Evolutionary conservation across 345 rosid genomes (phyloP).

Genomic region (Aegle marmelos): DNA sequence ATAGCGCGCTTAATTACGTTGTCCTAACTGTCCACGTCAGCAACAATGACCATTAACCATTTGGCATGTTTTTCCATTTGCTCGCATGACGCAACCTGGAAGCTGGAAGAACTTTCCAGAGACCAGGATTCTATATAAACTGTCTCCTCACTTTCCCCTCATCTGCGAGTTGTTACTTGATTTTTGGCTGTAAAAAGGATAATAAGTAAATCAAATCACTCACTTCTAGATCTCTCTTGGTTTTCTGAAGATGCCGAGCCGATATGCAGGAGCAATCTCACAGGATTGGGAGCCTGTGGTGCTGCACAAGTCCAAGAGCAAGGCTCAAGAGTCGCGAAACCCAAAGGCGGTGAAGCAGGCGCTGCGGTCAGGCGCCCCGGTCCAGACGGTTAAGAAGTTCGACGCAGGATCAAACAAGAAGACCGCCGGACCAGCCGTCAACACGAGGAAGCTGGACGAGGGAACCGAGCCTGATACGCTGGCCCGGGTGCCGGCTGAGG

Average conservation of each 20-base stretch:
- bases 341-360: constrained; percentile 80
- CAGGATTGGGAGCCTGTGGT: constrained; percentile 92
- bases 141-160: rapidly evolving
- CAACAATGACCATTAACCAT: neutral
- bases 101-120: constrained; percentile 40
- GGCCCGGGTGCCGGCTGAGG: constrained; percentile 53
- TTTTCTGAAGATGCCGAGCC: constrained; percentile 48
- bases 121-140: constrained; percentile 10
- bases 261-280: constrained; percentile 54
- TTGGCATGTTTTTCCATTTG: neutral
- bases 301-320: constrained; percentile 57
- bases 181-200: neutral
- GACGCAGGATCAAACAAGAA: constrained; percentile 76
- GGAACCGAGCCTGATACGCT: constrained; percentile 61
- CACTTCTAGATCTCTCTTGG: neutral
- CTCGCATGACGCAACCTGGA: neutral
- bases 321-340: constrained; percentile 54
- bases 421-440: constrained; percentile 32
- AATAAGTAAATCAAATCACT: no score
- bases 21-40: constrained; percentile 12
- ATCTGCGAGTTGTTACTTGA: no score
- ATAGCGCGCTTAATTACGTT: neutral
- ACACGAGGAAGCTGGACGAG: constrained; percentile 64
- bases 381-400: constrained; percentile 61
- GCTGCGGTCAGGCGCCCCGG: constrained; percentile 49